Conservation (phyloP, 208 protist species). For the Endotrypanum monterogeii region DNA sequence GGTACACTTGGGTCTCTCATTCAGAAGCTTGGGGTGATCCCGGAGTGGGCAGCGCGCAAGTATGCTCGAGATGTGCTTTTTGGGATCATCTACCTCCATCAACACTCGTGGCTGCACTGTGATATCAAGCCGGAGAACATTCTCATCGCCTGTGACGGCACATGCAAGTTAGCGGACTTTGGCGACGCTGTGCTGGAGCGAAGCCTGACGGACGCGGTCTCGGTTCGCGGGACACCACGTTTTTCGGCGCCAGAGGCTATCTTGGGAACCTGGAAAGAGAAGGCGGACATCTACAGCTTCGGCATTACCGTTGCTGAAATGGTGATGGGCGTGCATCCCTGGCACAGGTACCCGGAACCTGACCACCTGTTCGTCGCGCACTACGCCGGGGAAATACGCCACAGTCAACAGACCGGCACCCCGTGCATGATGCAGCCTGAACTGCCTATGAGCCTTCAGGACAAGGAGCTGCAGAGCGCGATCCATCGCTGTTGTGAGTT, state of each 20-base stretch:
- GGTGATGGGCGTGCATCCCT: constrained; percentile 68
- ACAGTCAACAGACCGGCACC: constrained; percentile 28
- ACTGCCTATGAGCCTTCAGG: constrained; percentile 31
- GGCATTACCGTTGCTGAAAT: constrained; percentile 80
- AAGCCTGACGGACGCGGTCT: constrained; percentile 29
- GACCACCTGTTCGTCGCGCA: constrained; percentile 56
- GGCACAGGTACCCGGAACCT: constrained; percentile 42
- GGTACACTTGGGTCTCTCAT: constrained; percentile 76
- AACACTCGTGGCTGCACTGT: constrained; percentile 80
- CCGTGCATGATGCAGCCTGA: constrained; percentile 51
- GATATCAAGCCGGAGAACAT: constrained; percentile 94
- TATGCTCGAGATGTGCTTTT: constrained; percentile 72
- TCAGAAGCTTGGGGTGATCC: constrained; percentile 41
- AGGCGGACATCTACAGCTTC: constrained; percentile 87
- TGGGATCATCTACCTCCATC: constrained; percentile 86
- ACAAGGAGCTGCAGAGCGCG: constrained; percentile 44
- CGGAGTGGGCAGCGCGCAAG: constrained; percentile 43
- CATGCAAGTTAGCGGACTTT: constrained; percentile 91
- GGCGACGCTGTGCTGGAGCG: constrained; percentile 71
- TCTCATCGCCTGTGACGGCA: constrained; percentile 69
- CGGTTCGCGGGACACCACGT: constrained; percentile 67
- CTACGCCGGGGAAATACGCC: constrained; percentile 36
- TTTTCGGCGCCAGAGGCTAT: constrained; percentile 82
- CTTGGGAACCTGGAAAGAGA: constrained; percentile 42
- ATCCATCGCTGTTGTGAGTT: constrained; percentile 54